Evolutionary conservation across 768 basidiomycete genomes (phyloP), one percentile per base, ranked within the genome.

Genomic region (Flagelloscypha sp.): DNA sequence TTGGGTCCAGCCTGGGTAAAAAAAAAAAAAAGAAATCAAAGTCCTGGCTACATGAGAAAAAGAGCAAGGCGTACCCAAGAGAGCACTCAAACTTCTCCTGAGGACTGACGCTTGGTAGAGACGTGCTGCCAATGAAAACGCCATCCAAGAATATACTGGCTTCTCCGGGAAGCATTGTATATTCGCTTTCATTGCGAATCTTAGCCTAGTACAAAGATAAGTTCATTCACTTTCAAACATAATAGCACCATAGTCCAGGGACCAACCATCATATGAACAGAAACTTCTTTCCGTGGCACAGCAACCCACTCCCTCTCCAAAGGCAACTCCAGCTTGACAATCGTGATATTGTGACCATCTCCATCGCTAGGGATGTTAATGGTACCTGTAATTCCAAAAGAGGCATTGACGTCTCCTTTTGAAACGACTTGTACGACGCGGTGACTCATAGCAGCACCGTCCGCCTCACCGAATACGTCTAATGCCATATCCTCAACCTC

Each of bases 311-410:
- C 55, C 61, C 68, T 61, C 8, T 41, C 40, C 1, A 67, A 61
- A 21, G 62, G 54, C 27, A 66, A 47, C 1, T 43, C 37, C 24
- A 69, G 39, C 38, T 61, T 48, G 1, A 50, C 54, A 20, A 72
- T 60, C 0, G 65, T 67, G 6, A 69, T 61, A 24, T 57, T 69
- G 36, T 68, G 66, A 3, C 53, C 45, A 3, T 45, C 54, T 2
- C 54, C 55, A 40, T 70, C 66, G 24, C 57, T 59, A 0, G 67
- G 66, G n/a, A 72, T 56, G 11, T 47, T 58, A 25, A 66, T 62
- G 7, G 59, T 40, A 1, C 70, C 68, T 0, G 66, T 65, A 7
- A 68, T 56, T 5, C 44, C 45, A 38, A 63, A 69, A 2, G 63
- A 67, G 7, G 66, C 64, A 30, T 45, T 63, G 24, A 66, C 48